phyloP scores from a whole-genome alignment of 768 basidiomycete genomes.

The Coprinopsis marcescibilis region DNA sequence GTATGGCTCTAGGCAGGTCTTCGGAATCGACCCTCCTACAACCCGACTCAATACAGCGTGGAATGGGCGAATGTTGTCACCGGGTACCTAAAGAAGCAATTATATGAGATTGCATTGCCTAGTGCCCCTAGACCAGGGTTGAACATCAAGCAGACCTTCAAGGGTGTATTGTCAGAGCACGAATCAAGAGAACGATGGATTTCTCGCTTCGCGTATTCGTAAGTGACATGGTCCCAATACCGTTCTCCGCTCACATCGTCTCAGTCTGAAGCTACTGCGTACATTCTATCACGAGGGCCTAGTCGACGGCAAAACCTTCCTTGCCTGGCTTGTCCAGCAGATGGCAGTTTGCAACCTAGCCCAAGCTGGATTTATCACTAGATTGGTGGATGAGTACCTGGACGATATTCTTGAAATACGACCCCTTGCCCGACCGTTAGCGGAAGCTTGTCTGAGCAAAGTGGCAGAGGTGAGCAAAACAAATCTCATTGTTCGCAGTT shows the following conservation, averaged over 20 bases:
- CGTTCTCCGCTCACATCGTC: slow-evolving; percentile 1
- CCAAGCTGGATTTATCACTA: slow-evolving; percentile 70
- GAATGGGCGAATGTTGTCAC: slow-evolving; percentile 84
- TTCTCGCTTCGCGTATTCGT: slow-evolving; percentile 77
- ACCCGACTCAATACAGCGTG: slow-evolving; percentile 76
- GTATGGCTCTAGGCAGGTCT: slow-evolving; percentile 52
- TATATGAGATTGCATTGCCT: slow-evolving; percentile 73
- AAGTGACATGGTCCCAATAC: slow-evolving; percentile 1
- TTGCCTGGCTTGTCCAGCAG: slow-evolving; percentile 75
- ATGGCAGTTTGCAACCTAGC: slow-evolving; percentile 75
- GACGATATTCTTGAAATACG: slow-evolving; percentile 61
- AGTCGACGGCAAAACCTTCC: slow-evolving; percentile 72
- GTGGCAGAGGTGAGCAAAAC: slow-evolving; percentile 69
- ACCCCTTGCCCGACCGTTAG: slow-evolving; percentile 63
- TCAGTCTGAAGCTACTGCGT: slow-evolving; percentile 63
- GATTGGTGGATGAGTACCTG: slow-evolving; percentile 76
- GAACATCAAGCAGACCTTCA: slow-evolving; percentile 82
- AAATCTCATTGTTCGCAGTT: no score
- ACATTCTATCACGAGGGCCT: slow-evolving; percentile 78
- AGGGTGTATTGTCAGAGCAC: slow-evolving; percentile 67
- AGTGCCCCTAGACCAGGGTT: slow-evolving; percentile 70
- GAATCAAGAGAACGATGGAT: slow-evolving; percentile 74
- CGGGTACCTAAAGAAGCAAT: slow-evolving; percentile 76
- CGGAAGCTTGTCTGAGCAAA: slow-evolving; percentile 65
- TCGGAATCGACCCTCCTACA: slow-evolving; percentile 73